Base-by-base conservation (phyloP, 2,329 filamentous ascomycete genomes). In the Pestalotiopsis sp. region DNA sequence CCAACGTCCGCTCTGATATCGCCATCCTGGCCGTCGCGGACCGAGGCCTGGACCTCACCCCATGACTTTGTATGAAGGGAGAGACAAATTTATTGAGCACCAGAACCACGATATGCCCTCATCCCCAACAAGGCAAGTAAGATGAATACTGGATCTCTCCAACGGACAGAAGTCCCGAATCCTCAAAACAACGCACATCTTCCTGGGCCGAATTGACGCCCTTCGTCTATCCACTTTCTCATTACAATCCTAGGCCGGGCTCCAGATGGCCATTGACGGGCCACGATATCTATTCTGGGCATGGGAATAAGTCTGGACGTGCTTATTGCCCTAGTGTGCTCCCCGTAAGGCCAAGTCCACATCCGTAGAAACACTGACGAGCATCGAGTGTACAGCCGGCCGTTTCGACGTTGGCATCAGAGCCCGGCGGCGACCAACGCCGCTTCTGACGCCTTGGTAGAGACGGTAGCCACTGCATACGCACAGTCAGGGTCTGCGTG, bases 391-490 rank as follows among this genome's bases (percentile, higher is more conserved):
- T 38, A 45, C 66, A 14, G 27, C 23, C 68, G 66, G 64, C 63
- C 70, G 69, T 73, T 74, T 71, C 66, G 69, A 58, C 63, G 63
- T 73, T 75, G 75, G 71, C 72, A 72, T 71, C 70, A 72, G 49
- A 71, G 66, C 68, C 68, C 66, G 66, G 67, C 69, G 71, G 66
- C 69, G 71, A 72, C 64, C 68, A 59, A 20, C 27, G 20, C 27
- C 41, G 41, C 49, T 20, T 14, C 23, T 23, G 64, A 39, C 27
- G 36, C 36, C 31, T 65, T 56, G 75, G 72, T 75, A 71, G 74
- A 74, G 71, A 75, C 77, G 77, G 77, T 77, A 77, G 71, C 77
- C 78, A 78, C 80, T 80, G 79, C 79, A 79, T 78, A 77, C 77
- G 76, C 72, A 75, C 75, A 76, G 75, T 62, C 68, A 66, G 68